phyloP scores from a whole-genome alignment of 2,329 filamentous ascomycete species.

The Raffaelea ambrosiae region DNA sequence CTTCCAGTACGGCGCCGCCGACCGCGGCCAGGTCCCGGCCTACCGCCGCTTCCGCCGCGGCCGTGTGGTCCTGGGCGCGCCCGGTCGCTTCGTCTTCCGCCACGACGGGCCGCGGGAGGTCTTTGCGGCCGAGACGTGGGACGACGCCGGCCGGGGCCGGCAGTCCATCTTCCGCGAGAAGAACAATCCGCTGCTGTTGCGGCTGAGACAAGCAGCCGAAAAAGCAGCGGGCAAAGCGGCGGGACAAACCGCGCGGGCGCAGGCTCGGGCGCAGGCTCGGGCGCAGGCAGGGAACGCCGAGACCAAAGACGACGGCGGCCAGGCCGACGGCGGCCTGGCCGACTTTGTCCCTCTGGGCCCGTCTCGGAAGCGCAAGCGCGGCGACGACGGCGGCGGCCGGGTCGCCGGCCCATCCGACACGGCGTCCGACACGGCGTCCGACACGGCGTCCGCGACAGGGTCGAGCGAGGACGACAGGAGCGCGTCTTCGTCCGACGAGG shows the following conservation, averaged over 20 bases:
- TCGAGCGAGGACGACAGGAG: conserved; percentile 19
- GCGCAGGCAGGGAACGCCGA: too few relatives aligned
- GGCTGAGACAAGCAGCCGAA: conserved; percentile 14
- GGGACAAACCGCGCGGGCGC: too few relatives aligned
- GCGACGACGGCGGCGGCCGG: conserved; percentile 15
- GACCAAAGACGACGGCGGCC: background rate
- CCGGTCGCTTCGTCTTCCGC: conserved; percentile 55
- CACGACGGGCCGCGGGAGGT: conserved; percentile 49
- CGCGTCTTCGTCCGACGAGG: conserved; percentile 20
- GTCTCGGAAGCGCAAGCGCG: conserved; percentile 33
- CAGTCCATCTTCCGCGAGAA: conserved; percentile 32
- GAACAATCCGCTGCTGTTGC: conserved; percentile 33
- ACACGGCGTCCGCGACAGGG: background rate
- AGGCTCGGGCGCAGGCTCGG: too few relatives aligned
- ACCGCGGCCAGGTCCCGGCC: conserved; percentile 61
- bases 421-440: too few relatives aligned
- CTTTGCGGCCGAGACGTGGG: conserved; percentile 39
- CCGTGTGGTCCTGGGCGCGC: conserved; percentile 61
- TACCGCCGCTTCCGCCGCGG: conserved; percentile 65
- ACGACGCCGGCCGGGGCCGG: conserved; percentile 23
- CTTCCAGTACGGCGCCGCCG: conserved; percentile 62
- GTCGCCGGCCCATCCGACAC: too few relatives aligned
- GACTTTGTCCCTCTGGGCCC: conserved; percentile 41
- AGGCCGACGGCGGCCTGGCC: conserved; percentile 14
- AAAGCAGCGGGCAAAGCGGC: conserved; percentile 21